Conservation (phyloP, 371 early-diverging fungal species). For the Scutellospora calospora region DNA sequence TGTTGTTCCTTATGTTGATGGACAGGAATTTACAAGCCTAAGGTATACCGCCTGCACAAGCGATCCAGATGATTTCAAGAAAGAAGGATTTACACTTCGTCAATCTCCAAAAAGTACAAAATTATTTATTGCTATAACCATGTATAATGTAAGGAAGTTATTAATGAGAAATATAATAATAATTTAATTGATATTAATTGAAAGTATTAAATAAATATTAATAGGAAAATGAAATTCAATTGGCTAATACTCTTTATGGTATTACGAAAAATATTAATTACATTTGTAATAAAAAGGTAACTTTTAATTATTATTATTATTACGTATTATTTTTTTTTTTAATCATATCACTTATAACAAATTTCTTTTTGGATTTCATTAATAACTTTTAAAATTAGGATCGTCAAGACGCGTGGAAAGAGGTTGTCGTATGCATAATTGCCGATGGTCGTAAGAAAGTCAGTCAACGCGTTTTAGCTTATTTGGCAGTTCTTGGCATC, state of each 20-base stretch:
- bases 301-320: no score
- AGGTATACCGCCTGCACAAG: slow-evolving; percentile 78
- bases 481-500: slow-evolving; percentile 70
- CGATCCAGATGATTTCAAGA: slow-evolving; percentile 63
- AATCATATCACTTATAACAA: no score
- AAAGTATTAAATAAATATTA: slow-evolving; percentile 44
- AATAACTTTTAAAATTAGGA: no score
- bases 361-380: no score
- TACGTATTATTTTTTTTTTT: no score
- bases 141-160: slow-evolving; percentile 59
- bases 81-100: slow-evolving; percentile 58
- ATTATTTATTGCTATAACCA: slow-evolving; percentile 75
- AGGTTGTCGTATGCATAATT: slow-evolving; percentile 84
- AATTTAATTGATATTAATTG: no score
- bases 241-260: slow-evolving; percentile 78
- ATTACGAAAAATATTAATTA: slow-evolving; percentile 82
- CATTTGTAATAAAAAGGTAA: slow-evolving; percentile 75
- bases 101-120: slow-evolving; percentile 61
- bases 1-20: slow-evolving; percentile 53
- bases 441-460: slow-evolving; percentile 85
- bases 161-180: slow-evolving; percentile 35
- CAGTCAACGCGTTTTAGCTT: slow-evolving; percentile 62
- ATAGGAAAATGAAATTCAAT: slow-evolving; percentile 67
- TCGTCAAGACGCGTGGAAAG: slow-evolving; percentile 81
- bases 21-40: slow-evolving; percentile 71